These are phyloP conservation scores for Obelidium mucronatum DNA, from an alignment of 192 early-diverging fungal species.

Conservation along the genomic window DNA sequence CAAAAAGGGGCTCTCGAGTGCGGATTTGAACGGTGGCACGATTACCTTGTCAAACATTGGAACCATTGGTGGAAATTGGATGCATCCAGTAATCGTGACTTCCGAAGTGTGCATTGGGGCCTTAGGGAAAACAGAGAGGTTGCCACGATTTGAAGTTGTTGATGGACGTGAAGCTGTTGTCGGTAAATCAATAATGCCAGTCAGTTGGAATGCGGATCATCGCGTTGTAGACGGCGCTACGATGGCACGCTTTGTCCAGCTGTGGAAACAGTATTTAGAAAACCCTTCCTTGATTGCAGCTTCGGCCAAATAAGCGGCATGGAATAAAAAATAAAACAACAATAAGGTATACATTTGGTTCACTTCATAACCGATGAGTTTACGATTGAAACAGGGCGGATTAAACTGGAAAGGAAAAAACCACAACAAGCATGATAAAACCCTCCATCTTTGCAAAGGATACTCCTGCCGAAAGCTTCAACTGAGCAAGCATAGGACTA, in stretches of 20 bases:
- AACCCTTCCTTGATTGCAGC: slow-evolving; percentile 75
- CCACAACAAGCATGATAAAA: too few relatives aligned
- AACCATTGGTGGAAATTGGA: slow-evolving; percentile 88
- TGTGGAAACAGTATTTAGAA: slow-evolving; percentile 89
- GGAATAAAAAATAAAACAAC: too few relatives aligned
- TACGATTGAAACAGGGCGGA: too few relatives aligned
- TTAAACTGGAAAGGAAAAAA: too few relatives aligned
- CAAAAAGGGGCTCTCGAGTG: slow-evolving; percentile 64
- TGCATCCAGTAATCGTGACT: slow-evolving; percentile 88
- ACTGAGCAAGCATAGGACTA: too few relatives aligned
- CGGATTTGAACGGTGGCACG: slow-evolving; percentile 84
- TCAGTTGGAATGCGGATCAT: slow-evolving; percentile 96
- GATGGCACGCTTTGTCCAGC: slow-evolving; percentile 86
- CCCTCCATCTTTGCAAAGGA: too few relatives aligned
- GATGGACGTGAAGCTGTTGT: slow-evolving; percentile 75
- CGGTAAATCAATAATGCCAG: slow-evolving; percentile 73
- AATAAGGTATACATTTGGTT: too few relatives aligned
- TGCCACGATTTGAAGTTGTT: slow-evolving; percentile 82
- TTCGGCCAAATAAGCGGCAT: slow-evolving; percentile 14
- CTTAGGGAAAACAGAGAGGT: slow-evolving; percentile 79
- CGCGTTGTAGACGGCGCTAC: slow-evolving; percentile 96
- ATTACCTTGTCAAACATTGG: slow-evolving; percentile 96
- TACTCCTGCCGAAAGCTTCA: too few relatives aligned
- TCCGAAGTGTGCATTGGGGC: slow-evolving; percentile 91
- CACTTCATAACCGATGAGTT: too few relatives aligned